Conservation (phyloP, 345 rosid genomes). For the Cardamine resedifolia region DNA sequence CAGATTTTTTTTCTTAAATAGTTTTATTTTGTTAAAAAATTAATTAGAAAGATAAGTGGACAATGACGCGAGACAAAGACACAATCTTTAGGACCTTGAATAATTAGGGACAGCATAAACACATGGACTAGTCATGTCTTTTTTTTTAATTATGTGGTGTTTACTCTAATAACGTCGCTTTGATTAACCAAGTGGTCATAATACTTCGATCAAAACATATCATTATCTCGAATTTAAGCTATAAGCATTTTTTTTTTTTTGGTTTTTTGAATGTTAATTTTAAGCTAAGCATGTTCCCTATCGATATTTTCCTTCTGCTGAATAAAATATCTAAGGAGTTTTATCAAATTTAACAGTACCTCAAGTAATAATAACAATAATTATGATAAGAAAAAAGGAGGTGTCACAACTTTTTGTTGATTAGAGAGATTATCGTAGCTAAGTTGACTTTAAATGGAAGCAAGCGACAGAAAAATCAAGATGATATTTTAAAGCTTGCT, state of each 20-base stretch:
- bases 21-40: neutral
- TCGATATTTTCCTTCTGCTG: neutral
- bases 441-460: conserved; percentile 28
- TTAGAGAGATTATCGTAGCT: conserved; percentile 4
- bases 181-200: conserved; percentile 20
- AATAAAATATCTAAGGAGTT: neutral
- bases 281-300: neutral
- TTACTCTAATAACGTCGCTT: conserved; percentile 30
- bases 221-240: neutral
- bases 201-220: neutral
- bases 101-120: conserved; percentile 42
- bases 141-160: conserved; percentile 35
- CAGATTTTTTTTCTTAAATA: neutral
- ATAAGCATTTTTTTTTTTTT: neutral
- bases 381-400: conserved; percentile 11
- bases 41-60: conserved; percentile 36
- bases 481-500: neutral
- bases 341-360: conserved; percentile 2
- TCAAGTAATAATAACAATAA: conserved; percentile 10
- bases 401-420: conserved; percentile 22
- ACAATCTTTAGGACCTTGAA: conserved; percentile 25
- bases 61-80: conserved; percentile 38
- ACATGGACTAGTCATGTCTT: conserved; percentile 38
- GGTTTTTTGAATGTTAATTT: neutral
- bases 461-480: conserved; percentile 6